These are phyloP conservation scores for Cordyceps farinosa DNA, from an alignment of 2,329 filamentous ascomycete species.

Conservation along the genomic window DNA sequence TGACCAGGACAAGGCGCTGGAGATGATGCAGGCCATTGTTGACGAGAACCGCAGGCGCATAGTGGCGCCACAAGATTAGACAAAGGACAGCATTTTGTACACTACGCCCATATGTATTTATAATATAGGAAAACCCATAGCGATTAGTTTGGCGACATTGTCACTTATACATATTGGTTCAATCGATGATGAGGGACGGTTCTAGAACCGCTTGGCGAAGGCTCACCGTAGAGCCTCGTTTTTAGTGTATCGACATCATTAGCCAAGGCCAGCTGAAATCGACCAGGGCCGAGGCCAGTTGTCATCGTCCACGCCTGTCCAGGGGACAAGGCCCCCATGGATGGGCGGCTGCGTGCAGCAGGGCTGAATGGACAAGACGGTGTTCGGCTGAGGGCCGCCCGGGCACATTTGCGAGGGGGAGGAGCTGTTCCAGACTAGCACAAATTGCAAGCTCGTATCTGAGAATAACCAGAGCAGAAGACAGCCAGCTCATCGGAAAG, in stretches of 20 bases:
- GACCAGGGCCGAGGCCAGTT: neutral
- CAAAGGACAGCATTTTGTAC: neutral
- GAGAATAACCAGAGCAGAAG: neutral
- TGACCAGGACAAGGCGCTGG: conserved; percentile 38
- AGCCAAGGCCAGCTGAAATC: conserved; percentile 2
- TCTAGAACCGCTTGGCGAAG: neutral
- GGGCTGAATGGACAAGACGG: neutral
- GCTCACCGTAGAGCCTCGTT: neutral
- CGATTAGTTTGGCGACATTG: too few species aligned
- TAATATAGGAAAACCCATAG: neutral
- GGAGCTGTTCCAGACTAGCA: neutral
- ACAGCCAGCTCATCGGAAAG: neutral
- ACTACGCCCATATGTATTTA: neutral
- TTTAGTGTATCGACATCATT: neutral
- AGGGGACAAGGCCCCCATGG: neutral
- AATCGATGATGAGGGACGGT: neutral
- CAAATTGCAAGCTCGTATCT: neutral
- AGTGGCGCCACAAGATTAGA: neutral
- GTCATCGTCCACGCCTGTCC: neutral
- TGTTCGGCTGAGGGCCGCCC: neutral
- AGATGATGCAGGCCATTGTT: conserved; percentile 40
- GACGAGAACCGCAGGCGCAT: conserved; percentile 31
- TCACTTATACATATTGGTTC: neutral
- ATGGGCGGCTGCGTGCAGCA: neutral
- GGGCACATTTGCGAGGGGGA: neutral